Conservation (phyloP, 1,284 basidiomycete genomes). For the Golubevia pallescens region DNA sequence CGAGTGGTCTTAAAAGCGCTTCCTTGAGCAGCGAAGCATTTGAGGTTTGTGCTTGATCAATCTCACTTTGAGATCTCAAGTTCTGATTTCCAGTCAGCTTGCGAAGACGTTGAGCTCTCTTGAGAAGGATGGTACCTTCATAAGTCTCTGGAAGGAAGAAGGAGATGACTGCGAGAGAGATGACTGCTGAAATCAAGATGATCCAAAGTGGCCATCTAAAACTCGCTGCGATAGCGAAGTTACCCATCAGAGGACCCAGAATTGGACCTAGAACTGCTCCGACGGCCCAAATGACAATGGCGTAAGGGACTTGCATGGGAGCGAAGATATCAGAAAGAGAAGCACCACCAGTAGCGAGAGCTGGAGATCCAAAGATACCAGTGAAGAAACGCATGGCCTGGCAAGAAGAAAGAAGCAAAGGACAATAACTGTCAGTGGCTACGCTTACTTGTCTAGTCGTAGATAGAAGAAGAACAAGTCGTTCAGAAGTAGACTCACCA, state of each 20-base stretch:
- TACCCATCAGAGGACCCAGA: constrained; percentile 20
- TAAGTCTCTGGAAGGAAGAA: constrained; percentile 27
- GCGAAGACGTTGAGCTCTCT: constrained; percentile 19
- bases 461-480: too few species aligned
- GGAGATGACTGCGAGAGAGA: too few species aligned
- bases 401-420: too few species aligned
- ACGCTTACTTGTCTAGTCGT: too few species aligned
- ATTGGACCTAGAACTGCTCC: constrained; percentile 13
- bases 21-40: too few species aligned
- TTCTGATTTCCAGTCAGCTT: constrained; percentile 9
- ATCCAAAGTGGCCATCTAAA: too few species aligned
- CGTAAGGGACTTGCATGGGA: constrained; percentile 15
- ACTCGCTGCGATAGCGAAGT: too few species aligned
- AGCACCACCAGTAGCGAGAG: constrained; percentile 24
- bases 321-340: constrained; percentile 20
- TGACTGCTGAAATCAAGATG: too few species aligned
- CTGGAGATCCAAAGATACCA: constrained; percentile 26
- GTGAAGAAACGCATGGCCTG: constrained; percentile 16
- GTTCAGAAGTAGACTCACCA: background rate
- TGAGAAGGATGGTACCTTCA: constrained; percentile 17
- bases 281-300: constrained; percentile 12
- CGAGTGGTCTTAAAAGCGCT: too few species aligned
- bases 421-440: too few species aligned
- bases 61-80: constrained; percentile 15
- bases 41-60: too few species aligned